Evolutionary conservation across 2,329 filamentous ascomycete species (phyloP), one percentile per base, ranked within the genome.

Genomic region (Beauveria varroae): DNA sequence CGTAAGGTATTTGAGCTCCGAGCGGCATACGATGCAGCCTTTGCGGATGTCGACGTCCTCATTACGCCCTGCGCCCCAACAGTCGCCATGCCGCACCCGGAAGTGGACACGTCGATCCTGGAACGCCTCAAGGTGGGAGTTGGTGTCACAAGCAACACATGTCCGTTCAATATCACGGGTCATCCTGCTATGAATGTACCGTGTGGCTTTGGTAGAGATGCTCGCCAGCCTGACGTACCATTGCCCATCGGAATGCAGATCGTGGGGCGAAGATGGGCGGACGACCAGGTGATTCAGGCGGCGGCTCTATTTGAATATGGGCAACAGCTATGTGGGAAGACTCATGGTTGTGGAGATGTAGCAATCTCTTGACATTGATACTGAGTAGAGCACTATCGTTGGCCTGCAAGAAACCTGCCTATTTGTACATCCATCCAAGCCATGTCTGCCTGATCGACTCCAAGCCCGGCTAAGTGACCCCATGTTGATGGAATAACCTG

Each of bases 61-160:
- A 65, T 83, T 41, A 78, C 78, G n/a, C 80, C 80, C 0, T 75
- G 76, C 12, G 76, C 76, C 14, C 77, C 79, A 1, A 75, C 72
- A 0, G 73, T 80, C 7, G 77, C 78, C 0, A 76, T 74, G 64
- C 75, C 75, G 30, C 66, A 67, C 53, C 67, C 67, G 5, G 62
- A 61, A 10, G 44, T 44, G 18, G 34, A 46, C 34, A 37, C 52
- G 28, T 74, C 28, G 1, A 63, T 67, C 24, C 68, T 75, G 66
- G 74, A 77, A 28, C 77, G 77, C 62, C 72, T 81, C 60, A 71
- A 71, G 34, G 70, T 73, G 20, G 75, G 76, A 0, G 73, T 81
- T 37, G 79, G 79, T 0, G 68, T 76, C 37, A 79, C 78, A 5
- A 71, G 73, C 61, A 80, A 78, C 57, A 77, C 79, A 1, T 76